Evolutionary conservation across 2,329 filamentous ascomycete species (phyloP).

Genomic region (Catunica adiposa): DNA sequence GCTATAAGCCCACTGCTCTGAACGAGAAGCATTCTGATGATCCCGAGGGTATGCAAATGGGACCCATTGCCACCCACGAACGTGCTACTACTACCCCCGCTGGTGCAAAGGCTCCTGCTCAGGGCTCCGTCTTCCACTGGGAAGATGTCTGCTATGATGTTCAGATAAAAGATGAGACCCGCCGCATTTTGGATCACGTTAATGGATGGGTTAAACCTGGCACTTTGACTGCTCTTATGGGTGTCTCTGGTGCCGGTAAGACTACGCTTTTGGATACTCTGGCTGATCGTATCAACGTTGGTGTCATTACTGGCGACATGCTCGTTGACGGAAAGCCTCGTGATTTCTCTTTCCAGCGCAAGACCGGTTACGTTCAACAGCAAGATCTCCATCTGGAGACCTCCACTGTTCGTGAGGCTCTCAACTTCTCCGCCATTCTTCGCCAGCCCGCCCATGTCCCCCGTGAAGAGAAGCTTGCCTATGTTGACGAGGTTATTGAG

Average conservation of each 20-base stretch:
- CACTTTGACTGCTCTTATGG: conserved; percentile 65
- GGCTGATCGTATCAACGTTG: conserved; percentile 37
- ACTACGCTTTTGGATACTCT: conserved; percentile 28
- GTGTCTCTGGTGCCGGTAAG: conserved; percentile 35
- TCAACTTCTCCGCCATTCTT: conserved; percentile 71
- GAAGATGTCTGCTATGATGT: conserved; percentile 60
- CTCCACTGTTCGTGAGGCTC: conserved; percentile 71
- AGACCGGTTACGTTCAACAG: conserved; percentile 61
- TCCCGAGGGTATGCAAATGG: conserved; percentile 35
- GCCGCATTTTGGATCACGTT: conserved; percentile 62
- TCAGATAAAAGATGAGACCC: conserved; percentile 57
- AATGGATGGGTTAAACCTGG: conserved; percentile 84
- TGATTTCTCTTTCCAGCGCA: conserved; percentile 43
- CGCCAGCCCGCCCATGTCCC: conserved; percentile 65
- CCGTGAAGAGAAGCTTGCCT: conserved; percentile 61
- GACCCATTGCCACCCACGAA: conserved; percentile 31
- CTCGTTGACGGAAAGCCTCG: conserved; percentile 43
- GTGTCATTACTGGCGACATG: conserved; percentile 50
- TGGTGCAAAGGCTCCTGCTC: conserved; percentile 23
- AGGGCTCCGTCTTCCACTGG: conserved; percentile 66
- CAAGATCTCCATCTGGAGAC: conserved; percentile 80
- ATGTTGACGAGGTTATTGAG: conserved; percentile 81
- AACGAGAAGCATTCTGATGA: conserved; percentile 49
- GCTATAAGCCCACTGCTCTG: conserved; percentile 42
- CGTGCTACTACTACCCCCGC: conserved; percentile 19